Base-by-base conservation (phyloP, 2,329 filamentous ascomycete species). In the Penicillium occitanis region DNA sequence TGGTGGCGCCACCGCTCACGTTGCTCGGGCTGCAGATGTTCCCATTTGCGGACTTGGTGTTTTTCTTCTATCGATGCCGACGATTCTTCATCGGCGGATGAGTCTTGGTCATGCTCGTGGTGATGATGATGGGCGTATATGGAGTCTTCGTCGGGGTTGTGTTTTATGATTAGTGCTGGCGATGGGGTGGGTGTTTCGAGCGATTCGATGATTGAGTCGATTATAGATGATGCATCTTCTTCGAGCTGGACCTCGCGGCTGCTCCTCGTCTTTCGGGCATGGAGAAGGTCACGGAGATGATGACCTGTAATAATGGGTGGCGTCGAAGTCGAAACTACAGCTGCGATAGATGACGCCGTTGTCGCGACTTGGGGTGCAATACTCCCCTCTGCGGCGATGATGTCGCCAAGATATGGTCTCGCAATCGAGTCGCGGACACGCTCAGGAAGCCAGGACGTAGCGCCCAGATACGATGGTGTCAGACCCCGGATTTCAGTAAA, bases 1-100 rank as follows among this genome's bases (percentile, higher is more conserved):
- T 84, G 86, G 70, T 85, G 78, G 79, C 88, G 92, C 92, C 92
- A 96, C 19, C 82, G 80, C 61, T 82, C 79, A 75, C 86, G 86
- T 76, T 93, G 86, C 63, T 85, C 78, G 13, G 84, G 80, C 5
- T 82, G 81, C 53, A 96, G 78, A 67, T 93, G 87, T 66, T 92
- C 88, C 91, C 91, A 96, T 64, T 83, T 81, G 76, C 71, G 70
- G 40, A 68, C 59, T 10, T 71, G 68, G 51, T 72, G 67, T 19
- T 58, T 46, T 22, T 68, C 60, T 5, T 59, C 58, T 46, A 64
- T 30, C 33, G 64, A 61, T 5, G 30, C 7, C 7, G 30, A 33
- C 6, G 30, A 33, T 33, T 7, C 7, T 33, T 44, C 53, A 5
- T 50, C n/a, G 0, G 37, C n/a, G 8, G 53, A n/a, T 19, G 46